Evolutionary conservation across 371 early-diverging fungal species (phyloP).

Genomic region (Mortierella sp.): DNA sequence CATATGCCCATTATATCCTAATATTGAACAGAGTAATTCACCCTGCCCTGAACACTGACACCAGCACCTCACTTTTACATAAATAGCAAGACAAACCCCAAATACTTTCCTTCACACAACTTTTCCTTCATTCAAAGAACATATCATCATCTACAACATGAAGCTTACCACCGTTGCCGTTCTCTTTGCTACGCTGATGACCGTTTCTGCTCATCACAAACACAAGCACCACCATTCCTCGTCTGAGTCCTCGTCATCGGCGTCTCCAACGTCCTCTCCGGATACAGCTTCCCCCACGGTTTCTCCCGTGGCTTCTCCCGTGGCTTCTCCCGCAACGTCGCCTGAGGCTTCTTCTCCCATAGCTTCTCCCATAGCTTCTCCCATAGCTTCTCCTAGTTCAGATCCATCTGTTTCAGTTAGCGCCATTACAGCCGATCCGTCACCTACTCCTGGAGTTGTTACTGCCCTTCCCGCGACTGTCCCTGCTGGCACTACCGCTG

Average conservation of each 20-base stretch:
- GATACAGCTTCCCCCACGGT: too few relatives aligned
- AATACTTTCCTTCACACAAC: background rate
- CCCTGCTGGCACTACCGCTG: background rate
- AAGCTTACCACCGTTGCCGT: background rate
- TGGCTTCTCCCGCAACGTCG: too few relatives aligned
- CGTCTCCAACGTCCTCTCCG: too few relatives aligned
- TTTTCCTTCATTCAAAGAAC: background rate
- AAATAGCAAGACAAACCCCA: background rate
- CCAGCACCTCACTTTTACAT: background rate
- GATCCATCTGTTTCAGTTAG: background rate
- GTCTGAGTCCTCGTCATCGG: background rate
- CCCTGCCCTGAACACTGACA: background rate
- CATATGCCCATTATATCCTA: background rate
- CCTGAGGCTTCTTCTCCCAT: too few relatives aligned
- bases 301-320: too few relatives aligned
- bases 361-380: background rate
- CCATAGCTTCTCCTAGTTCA: background rate
- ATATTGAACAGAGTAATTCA: background rate
- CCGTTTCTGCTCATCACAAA: background rate
- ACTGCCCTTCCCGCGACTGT: background rate
- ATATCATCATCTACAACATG: background rate
- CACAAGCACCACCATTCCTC: background rate
- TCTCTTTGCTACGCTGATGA: background rate
- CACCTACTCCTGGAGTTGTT: background rate
- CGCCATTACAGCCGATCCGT: background rate